Conservation (phyloP, 2,329 filamentous ascomycete genomes). For the Colletotrichum aenigma region DNA sequence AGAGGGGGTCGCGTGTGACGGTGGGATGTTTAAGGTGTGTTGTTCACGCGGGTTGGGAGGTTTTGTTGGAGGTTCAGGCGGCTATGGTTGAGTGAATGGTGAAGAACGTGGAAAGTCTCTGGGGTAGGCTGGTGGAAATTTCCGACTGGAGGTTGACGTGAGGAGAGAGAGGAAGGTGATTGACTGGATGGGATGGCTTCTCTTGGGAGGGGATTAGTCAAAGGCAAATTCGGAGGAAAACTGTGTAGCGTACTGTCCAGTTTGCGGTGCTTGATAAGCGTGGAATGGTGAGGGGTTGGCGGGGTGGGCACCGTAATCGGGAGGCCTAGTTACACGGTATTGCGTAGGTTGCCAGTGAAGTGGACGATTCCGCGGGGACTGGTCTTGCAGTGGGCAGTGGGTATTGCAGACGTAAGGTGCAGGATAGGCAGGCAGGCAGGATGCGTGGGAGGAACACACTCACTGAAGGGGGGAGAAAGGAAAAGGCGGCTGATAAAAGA, state of each 20-base stretch:
- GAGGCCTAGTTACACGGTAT: neutral
- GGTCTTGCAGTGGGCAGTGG: neutral
- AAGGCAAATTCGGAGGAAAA: slow-evolving; percentile 1
- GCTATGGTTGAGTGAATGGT: neutral
- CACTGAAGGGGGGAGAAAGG: neutral
- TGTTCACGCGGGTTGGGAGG: neutral
- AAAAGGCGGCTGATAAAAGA: neutral
- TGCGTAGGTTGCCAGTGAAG: neutral
- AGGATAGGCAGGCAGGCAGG: neutral
- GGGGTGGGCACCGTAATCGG: slow-evolving; percentile 15
- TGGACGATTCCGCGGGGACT: neutral
- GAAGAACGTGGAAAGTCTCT: neutral
- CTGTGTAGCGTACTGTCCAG: slow-evolving; percentile 9
- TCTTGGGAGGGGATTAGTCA: slow-evolving; percentile 11
- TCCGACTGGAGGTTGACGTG: neutral
- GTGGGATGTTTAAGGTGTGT: neutral
- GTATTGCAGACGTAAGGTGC: neutral
- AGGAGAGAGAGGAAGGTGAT: neutral
- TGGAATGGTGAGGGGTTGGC: slow-evolving; percentile 19
- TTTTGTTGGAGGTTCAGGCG: neutral
- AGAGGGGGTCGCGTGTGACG: neutral
- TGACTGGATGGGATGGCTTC: neutral
- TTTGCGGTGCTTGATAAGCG: slow-evolving; percentile 15
- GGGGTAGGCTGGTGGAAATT: neutral
- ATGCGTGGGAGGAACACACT: neutral